Conservation (phyloP, 495 filamentous ascomycete species). For the Acidomyces sp. region DNA sequence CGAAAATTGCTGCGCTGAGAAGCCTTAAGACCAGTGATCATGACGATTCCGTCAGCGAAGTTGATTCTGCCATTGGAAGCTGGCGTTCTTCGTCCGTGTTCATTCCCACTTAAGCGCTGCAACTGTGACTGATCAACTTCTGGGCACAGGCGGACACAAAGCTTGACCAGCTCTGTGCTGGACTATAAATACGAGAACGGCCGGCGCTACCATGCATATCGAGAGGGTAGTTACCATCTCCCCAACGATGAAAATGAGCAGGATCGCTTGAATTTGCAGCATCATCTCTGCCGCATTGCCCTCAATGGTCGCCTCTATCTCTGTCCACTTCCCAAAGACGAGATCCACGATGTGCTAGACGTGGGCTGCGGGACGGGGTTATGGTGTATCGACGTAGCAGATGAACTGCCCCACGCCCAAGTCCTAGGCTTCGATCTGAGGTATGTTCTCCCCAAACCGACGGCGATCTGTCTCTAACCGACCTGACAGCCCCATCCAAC, state of each 20-base stretch:
- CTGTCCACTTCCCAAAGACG: constrained; percentile 40
- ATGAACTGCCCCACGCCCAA: constrained; percentile 35
- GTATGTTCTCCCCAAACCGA: too few relatives aligned
- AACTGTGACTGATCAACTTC: too few relatives aligned
- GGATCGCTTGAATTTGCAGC: constrained; percentile 57
- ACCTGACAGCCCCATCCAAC: constrained; percentile 51
- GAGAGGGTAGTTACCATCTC: constrained; percentile 14
- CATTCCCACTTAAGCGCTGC: too few relatives aligned
- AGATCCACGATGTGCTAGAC: constrained; percentile 39
- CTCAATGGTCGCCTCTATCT: constrained; percentile 41
- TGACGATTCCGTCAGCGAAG: neutral
- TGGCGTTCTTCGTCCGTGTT: neutral
- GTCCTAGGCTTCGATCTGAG: constrained; percentile 43
- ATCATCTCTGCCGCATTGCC: constrained; percentile 43
- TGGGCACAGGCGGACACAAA: neutral
- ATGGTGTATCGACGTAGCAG: constrained; percentile 53
- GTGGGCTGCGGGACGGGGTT: constrained; percentile 53
- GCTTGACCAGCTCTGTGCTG: neutral
- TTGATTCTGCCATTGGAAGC: neutral
- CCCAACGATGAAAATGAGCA: constrained; percentile 40
- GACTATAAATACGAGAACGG: constrained; percentile 21
- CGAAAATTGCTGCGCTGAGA: neutral
- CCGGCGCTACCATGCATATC: constrained; percentile 18
- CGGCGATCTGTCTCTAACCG: too few relatives aligned
- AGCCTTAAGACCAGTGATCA: neutral